These are phyloP conservation scores for Pyrrhoderma lamaoense DNA, from an alignment of 1,284 basidiomycete species.

Conservation along the genomic window DNA sequence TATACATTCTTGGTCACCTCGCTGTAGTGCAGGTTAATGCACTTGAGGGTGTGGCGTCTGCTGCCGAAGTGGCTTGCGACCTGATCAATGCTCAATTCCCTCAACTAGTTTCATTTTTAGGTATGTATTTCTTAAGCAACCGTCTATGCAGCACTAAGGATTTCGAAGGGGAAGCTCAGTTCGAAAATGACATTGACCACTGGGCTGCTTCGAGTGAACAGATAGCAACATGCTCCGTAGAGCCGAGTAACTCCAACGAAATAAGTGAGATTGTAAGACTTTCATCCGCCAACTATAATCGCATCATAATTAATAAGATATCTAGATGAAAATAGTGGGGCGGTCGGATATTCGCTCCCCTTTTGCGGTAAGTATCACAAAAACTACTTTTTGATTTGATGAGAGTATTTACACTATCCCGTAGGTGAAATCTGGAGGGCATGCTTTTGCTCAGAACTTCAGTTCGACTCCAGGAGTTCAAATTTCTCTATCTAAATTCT, in stretches of 20 bases:
- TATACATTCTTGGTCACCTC: no score
- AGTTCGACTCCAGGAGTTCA: constrained; percentile 24
- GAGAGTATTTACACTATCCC: not conserved
- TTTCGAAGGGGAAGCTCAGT: constrained; percentile 13
- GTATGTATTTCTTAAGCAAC: not conserved
- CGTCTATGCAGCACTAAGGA: not conserved
- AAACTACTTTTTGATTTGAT: not conserved
- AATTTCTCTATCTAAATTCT: constrained; percentile 22
- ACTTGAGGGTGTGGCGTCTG: no score
- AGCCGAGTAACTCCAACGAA: constrained; percentile 12
- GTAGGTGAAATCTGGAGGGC: constrained; percentile 23
- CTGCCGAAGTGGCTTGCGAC: constrained; percentile 5
- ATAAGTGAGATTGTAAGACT: not conserved
- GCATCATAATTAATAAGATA: not conserved
- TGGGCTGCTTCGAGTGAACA: constrained; percentile 12
- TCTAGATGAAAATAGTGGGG: no score
- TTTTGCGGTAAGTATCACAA: constrained; percentile 17
- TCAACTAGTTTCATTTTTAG: constrained; percentile 13
- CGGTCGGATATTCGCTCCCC: constrained; percentile 8
- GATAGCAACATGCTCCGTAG: constrained; percentile 15
- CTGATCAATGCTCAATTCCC: constrained; percentile 8
- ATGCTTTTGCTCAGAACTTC: constrained; percentile 22
- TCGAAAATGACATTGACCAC: constrained; percentile 11
- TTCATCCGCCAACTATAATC: not conserved
- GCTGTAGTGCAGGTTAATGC: no score